phyloP scores from a whole-genome alignment of 306 rosid genomes.

The Dryas alaskensis region DNA sequence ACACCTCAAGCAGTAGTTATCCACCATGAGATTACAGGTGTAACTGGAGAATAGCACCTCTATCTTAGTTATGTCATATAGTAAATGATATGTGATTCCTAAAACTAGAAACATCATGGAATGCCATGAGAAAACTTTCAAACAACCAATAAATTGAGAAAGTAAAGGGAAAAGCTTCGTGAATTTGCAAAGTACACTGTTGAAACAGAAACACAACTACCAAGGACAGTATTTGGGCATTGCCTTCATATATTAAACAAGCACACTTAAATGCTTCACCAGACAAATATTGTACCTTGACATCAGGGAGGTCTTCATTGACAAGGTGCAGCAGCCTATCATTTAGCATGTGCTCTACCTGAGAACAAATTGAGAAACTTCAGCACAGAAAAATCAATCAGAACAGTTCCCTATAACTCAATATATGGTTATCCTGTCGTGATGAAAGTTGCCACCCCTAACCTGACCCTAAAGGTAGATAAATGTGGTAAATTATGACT shows the following conservation, averaged over 20 bases:
- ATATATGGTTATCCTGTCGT: background rate
- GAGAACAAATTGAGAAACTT: constrained; percentile 26
- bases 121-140: background rate
- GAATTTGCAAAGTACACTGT: background rate
- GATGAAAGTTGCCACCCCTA: background rate
- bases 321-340: constrained; percentile 52
- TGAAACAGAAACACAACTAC: background rate
- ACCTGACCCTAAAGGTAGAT: background rate
- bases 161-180: background rate
- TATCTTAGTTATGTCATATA: background rate
- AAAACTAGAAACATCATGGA: background rate
- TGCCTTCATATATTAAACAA: background rate
- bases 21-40: background rate
- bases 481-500: background rate
- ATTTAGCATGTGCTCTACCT: constrained; percentile 71
- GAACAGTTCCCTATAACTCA: constrained; percentile 17
- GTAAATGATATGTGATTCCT: background rate
- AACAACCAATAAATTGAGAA: background rate
- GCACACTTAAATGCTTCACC: background rate
- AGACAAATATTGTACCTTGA: constrained; percentile 48
- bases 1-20: background rate
- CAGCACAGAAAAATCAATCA: constrained; percentile 26
- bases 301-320: constrained; percentile 62
- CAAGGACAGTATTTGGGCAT: background rate
- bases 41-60: background rate